phyloP scores from a whole-genome alignment of 73 alveolate genomes.

The Tetrahymena thermophila region DNA sequence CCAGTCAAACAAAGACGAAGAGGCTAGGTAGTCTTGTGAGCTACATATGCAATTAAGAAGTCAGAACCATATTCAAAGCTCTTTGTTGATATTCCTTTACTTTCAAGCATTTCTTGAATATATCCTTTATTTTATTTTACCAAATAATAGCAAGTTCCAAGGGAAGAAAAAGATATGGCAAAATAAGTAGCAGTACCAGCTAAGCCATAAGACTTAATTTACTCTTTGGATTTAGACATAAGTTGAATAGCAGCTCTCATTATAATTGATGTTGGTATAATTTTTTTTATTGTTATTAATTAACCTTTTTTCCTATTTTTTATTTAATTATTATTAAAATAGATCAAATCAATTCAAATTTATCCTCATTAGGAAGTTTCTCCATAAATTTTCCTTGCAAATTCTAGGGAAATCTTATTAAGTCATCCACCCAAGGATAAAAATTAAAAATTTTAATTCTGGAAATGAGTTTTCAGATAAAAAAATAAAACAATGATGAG shows the following conservation, averaged over 20 bases:
- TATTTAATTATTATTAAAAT: neutral
- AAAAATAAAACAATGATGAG: neutral
- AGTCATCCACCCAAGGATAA: neutral
- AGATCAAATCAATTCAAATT: neutral
- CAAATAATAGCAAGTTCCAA: neutral
- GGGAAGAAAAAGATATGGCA: neutral
- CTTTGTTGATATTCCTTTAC: neutral
- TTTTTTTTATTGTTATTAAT: neutral
- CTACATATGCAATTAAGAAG: neutral
- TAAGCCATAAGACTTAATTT: neutral
- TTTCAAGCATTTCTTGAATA: neutral
- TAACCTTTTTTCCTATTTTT: neutral
- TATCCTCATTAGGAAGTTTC: neutral
- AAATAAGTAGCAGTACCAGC: conserved; percentile 1
- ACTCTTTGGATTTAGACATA: neutral
- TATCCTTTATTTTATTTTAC: neutral
- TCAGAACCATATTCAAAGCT: neutral
- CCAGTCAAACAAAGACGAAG: neutral
- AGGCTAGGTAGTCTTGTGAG: neutral
- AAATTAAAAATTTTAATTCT: neutral
- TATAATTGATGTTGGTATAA: neutral
- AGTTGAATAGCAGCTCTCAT: neutral
- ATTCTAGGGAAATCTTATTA: neutral
- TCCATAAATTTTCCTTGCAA: neutral
- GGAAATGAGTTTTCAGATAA: neutral